These are phyloP conservation scores for Chrysosporium queenslandicum DNA, from an alignment of 2,329 filamentous ascomycete species.

Conservation along the genomic window DNA sequence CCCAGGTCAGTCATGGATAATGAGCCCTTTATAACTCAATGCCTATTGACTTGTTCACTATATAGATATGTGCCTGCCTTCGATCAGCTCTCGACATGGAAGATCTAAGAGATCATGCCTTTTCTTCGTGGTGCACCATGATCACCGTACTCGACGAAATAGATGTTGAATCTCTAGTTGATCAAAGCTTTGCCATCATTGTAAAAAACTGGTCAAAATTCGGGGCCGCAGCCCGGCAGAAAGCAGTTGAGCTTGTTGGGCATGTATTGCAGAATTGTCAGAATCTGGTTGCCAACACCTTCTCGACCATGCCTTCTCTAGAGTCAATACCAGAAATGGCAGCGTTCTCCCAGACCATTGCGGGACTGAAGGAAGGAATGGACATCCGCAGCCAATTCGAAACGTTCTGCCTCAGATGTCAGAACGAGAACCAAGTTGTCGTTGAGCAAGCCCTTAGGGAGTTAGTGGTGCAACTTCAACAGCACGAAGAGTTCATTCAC, in stretches of 20 bases:
- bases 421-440: constrained; percentile 76
- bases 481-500: constrained; percentile 68
- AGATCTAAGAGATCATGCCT: constrained; percentile 65
- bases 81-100: constrained; percentile 69
- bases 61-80: constrained; percentile 78
- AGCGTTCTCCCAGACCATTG: constrained; percentile 57
- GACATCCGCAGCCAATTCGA: constrained; percentile 57
- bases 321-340: constrained; percentile 58
- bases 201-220: constrained; percentile 68
- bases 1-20: constrained; percentile 53
- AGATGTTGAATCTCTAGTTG: constrained; percentile 68
- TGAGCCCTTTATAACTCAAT: constrained; percentile 5
- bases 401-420: constrained; percentile 62
- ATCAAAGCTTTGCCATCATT: constrained; percentile 82
- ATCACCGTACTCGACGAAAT: constrained; percentile 64
- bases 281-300: constrained; percentile 52
- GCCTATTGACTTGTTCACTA: constrained; percentile 10
- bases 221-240: constrained; percentile 45
- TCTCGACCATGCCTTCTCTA: constrained; percentile 70
- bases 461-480: constrained; percentile 60
- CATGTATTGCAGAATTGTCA: constrained; percentile 56
- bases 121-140: constrained; percentile 75
- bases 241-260: constrained; percentile 54
- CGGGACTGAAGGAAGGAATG: constrained; percentile 53
- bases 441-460: constrained; percentile 73